phyloP scores from a whole-genome alignment of 805 yeast genomes.

The Kluyveromyces dobzhanskii region DNA sequence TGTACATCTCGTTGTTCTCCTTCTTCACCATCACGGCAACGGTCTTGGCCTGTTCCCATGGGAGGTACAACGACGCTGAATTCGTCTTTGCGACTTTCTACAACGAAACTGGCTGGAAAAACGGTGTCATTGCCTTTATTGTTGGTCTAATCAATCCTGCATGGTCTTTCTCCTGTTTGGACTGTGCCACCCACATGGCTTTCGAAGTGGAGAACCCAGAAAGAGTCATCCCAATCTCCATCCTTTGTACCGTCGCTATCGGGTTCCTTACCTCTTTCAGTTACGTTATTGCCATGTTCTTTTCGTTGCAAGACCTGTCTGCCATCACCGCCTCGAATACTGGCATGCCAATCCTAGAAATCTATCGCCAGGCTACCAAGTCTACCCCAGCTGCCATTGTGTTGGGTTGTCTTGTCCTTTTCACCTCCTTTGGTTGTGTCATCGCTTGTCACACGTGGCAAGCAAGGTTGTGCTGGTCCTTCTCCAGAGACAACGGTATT shows the following conservation, averaged over 20 bases:
- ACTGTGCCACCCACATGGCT: conserved; percentile 66
- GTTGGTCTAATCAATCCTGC: conserved; percentile 63
- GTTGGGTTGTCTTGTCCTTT: conserved; percentile 42
- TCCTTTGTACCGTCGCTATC: conserved; percentile 57
- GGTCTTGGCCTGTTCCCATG: conserved; percentile 48
- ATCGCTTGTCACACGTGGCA: conserved; percentile 67
- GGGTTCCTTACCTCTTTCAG: conserved; percentile 57
- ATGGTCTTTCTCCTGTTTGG: conserved; percentile 64
- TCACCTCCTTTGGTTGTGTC: conserved; percentile 55
- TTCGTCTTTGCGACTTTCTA: conserved; percentile 53
- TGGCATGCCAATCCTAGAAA: conserved; percentile 59
- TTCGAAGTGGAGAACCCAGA: conserved; percentile 58
- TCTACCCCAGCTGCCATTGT: conserved; percentile 51
- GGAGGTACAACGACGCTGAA: conserved; percentile 42
- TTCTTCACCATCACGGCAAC: conserved; percentile 50
- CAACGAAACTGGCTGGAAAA: conserved; percentile 56
- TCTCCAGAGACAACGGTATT: conserved; percentile 61
- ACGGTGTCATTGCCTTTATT: conserved; percentile 52
- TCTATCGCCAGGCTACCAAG: conserved; percentile 49
- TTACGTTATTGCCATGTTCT: conserved; percentile 51
- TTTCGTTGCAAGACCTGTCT: conserved; percentile 48
- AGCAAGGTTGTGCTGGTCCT: conserved; percentile 64
- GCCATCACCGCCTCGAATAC: conserved; percentile 40
- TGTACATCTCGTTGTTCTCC: conserved; percentile 47
- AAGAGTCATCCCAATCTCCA: conserved; percentile 56